Evolutionary conservation across 768 basidiomycete species (phyloP), one percentile per base, ranked within the genome.

Genomic region (Rhodotorula taiwanensis): DNA sequence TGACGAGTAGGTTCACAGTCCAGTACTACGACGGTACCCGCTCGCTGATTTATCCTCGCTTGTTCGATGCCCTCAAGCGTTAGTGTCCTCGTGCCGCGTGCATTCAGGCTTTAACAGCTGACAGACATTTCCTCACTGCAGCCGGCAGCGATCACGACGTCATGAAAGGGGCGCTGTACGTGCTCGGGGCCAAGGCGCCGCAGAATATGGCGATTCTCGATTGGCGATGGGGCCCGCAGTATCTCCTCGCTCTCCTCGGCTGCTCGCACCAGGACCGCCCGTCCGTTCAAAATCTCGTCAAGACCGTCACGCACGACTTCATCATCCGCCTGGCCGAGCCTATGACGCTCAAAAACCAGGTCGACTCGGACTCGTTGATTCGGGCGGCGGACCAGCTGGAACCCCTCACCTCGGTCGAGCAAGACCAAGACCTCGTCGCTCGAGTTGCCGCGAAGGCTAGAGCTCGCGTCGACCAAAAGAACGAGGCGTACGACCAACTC

Each of bases 251-350:
- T 23, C 73, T 92, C 1, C 84, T 94, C 62, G 78, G 73, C 3
- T 89, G 86, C 64, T 87, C 89, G 72, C 83, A 86, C 59, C 88
- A 92, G 70, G 89, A 91, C 76, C 66, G 87, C 81, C 85, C 86
- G 11, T 88, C 87, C 0, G 85, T 89, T 52, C 88, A 89, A 77
- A 82, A 84, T 55, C 81, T 81, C 62, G 83, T 88, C 45, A 80
- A 81, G 5, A 78, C 80, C 6, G 80, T 89, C 16, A 81, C 81
- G 27, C 61, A 68, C 66, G 72, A 73, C 60, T 70, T 60, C 45
- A 71, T 75, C 60, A 69, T 73, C 25, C 69, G 72, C 15, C 25
- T 62, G 36, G 59, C 58, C n/a, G 72, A 73, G 54, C 71, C 71
- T 5, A 62, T 58, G 20, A 67, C 68, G 5, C 58, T 63, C 39